These are phyloP conservation scores for Pseudogymnoascus sp. DNA, from an alignment of 2,329 filamentous ascomycete species.

Conservation along the genomic window DNA sequence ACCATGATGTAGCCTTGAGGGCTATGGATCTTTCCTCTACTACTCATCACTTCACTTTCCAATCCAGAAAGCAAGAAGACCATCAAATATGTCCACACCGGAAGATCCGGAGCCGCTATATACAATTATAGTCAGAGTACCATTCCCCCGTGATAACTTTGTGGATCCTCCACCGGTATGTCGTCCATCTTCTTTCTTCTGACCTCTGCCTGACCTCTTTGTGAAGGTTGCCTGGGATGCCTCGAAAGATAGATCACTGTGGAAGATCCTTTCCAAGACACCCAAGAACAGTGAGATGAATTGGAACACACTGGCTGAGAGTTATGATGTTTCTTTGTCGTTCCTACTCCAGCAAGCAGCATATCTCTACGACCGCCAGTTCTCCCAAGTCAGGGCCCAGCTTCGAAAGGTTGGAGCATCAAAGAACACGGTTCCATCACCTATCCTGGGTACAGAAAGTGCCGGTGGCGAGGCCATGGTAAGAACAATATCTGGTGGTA, in stretches of 20 bases:
- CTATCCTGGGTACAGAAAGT: slow-evolving; percentile 41
- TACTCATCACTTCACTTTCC: neutral
- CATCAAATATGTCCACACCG: neutral
- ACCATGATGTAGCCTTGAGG: slow-evolving; percentile 7
- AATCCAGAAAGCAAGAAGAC: slow-evolving; percentile 26
- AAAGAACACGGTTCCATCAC: slow-evolving; percentile 47
- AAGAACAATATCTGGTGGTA: slow-evolving; percentile 41
- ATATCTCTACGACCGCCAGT: slow-evolving; percentile 85
- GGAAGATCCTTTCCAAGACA: slow-evolving; percentile 79
- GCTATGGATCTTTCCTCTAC: neutral
- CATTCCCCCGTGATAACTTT: slow-evolving; percentile 79
- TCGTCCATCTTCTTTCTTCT: slow-evolving; percentile 13
- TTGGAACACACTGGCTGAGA: slow-evolving; percentile 47
- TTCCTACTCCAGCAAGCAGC: slow-evolving; percentile 91
- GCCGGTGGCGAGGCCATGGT: slow-evolving; percentile 41
- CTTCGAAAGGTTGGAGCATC: slow-evolving; percentile 66
- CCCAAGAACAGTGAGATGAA: slow-evolving; percentile 75
- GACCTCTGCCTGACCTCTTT: slow-evolving; percentile 13
- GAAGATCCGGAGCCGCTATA: slow-evolving; percentile 25
- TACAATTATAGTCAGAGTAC: slow-evolving; percentile 82
- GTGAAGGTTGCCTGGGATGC: slow-evolving; percentile 77
- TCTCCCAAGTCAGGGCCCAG: slow-evolving; percentile 82
- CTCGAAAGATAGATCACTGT: slow-evolving; percentile 77
- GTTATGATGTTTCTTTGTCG: slow-evolving; percentile 74
- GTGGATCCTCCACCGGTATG: slow-evolving; percentile 79